These are phyloP conservation scores for Blastobotrys capitulatus DNA, from an alignment of 1,139 yeast genomes.

Conservation along the genomic window DNA sequence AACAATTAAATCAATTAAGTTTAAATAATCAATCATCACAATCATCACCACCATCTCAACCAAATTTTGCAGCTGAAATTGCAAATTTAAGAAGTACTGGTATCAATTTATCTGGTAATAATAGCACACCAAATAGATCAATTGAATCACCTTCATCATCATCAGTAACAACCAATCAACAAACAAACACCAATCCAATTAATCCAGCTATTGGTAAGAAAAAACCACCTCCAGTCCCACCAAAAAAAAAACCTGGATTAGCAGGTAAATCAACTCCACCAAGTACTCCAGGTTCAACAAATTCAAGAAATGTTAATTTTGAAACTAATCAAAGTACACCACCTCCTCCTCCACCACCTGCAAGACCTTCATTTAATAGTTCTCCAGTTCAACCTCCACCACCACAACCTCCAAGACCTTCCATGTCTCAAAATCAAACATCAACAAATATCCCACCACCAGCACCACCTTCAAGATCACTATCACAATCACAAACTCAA, in stretches of 20 bases:
- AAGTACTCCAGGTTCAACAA: not conserved
- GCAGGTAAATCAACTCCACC: not conserved
- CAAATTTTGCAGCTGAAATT: conserved; percentile 32
- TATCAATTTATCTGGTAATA: not conserved
- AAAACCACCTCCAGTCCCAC: conserved; percentile 30
- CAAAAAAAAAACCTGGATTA: conserved; percentile 22
- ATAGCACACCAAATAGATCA: conserved; percentile 1
- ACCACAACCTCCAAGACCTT: not conserved
- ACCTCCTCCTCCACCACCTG: conserved; percentile 4
- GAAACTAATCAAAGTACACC: not conserved
- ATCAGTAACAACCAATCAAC: conserved; percentile 11
- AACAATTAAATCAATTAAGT: not conserved
- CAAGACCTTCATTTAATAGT: not conserved
- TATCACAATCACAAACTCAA: not conserved
- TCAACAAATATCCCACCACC: no score
- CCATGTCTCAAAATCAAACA: not conserved
- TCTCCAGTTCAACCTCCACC: not conserved
- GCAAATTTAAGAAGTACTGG: conserved; percentile 19
- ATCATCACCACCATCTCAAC: no score
- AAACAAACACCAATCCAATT: conserved; percentile 6
- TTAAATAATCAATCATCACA: not conserved
- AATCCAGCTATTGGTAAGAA: conserved; percentile 20
- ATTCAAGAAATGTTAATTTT: not conserved
- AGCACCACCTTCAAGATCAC: not conserved
- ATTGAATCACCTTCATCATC: conserved; percentile 11